Conservation (phyloP, 2,329 filamentous ascomycete species). For the Beauveria rudraprayagi region DNA sequence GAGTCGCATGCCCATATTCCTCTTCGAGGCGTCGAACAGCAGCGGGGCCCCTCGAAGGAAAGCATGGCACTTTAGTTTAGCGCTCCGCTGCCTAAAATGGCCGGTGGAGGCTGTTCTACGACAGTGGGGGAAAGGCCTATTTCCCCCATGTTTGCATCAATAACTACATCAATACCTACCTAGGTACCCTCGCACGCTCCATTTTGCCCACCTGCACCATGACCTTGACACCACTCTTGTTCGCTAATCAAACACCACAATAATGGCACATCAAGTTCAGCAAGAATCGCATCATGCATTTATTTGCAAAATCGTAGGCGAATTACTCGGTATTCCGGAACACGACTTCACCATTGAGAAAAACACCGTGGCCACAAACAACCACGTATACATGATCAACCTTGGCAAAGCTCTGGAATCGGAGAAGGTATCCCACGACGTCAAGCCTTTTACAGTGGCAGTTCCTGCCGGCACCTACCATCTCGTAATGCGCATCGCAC, state of each 20-base stretch:
- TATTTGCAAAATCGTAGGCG: not conserved
- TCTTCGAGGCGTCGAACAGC: constrained; percentile 22
- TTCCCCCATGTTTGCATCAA: too few species aligned
- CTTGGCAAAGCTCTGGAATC: not conserved
- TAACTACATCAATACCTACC: too few species aligned
- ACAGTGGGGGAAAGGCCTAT: too few species aligned
- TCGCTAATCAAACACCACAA: not conserved
- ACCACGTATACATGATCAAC: constrained; percentile 6
- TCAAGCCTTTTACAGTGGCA: not conserved
- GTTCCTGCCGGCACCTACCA: constrained; percentile 2
- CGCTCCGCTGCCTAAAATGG: too few species aligned
- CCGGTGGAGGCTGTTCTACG: too few species aligned
- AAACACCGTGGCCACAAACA: constrained; percentile 1
- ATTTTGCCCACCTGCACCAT: too few species aligned
- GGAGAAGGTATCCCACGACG: not conserved
- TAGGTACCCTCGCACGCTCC: too few species aligned
- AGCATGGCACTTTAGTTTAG: too few species aligned
- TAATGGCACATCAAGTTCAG: not conserved
- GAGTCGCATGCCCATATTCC: constrained; percentile 19
- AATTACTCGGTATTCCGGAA: not conserved
- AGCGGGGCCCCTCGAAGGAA: not conserved
- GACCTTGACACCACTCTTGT: too few species aligned
- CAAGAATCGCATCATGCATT: not conserved
- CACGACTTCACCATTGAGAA: not conserved
- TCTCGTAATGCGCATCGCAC: constrained; percentile 1